Conservation (phyloP, 2,329 filamentous ascomycete species). For the Lachnellula subtilissima region DNA sequence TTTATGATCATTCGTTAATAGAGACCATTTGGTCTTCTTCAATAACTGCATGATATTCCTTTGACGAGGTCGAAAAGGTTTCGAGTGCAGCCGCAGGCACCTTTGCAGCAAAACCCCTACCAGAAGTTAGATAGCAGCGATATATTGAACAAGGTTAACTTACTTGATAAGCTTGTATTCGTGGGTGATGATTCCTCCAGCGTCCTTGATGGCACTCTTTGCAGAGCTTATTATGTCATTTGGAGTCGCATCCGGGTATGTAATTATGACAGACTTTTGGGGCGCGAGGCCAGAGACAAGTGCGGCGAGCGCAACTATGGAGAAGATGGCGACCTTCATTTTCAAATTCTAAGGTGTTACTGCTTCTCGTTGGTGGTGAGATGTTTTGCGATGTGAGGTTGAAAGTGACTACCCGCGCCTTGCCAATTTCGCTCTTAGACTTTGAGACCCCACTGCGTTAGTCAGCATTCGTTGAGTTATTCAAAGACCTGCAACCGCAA, state of each 20-base stretch:
- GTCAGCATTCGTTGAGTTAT: background rate
- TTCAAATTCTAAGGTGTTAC: background rate
- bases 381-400: background rate
- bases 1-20: slow-evolving; percentile 1
- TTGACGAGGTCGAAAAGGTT: slow-evolving; percentile 58
- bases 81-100: slow-evolving; percentile 66
- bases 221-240: slow-evolving; percentile 64
- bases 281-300: slow-evolving; percentile 52
- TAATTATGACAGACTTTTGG: slow-evolving; percentile 72
- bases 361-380: background rate
- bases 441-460: background rate
- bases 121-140: background rate
- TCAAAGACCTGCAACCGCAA: background rate
- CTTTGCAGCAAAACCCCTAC: slow-evolving; percentile 72
- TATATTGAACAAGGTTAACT: slow-evolving; percentile 26
- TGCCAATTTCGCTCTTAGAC: too few relatives aligned
- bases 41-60: slow-evolving; percentile 58
- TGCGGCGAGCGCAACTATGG: slow-evolving; percentile 52
- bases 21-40: slow-evolving; percentile 71
- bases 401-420: background rate
- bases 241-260: slow-evolving; percentile 65
- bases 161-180: slow-evolving; percentile 67
- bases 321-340: slow-evolving; percentile 61
- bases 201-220: slow-evolving; percentile 63
- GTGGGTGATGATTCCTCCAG: slow-evolving; percentile 75